Evolutionary conservation across 108 stramenopile species (phyloP), one percentile per base, ranked within the genome.

Genomic region (Skeletonema grethae): DNA sequence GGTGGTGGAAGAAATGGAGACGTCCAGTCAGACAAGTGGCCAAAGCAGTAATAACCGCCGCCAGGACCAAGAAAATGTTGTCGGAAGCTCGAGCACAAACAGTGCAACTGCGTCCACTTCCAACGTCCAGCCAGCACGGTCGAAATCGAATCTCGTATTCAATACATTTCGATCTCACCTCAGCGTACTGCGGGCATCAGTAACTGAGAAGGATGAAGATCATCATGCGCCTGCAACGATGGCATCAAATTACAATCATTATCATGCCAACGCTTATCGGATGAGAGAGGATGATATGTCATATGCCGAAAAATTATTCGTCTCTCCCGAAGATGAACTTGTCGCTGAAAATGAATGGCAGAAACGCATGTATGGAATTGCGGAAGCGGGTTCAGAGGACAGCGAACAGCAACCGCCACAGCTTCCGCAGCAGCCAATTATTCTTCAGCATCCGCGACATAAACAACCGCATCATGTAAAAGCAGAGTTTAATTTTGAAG

Each of bases 311-410:
- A 53, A 53, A 9, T 7, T 53, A 53, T 53, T 53, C 22, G 8
- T 53, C 50, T 53, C 50, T 20, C 50, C 50, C 22, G 50, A 53
- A 53, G 50, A 53, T 53, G 50, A 53, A 53, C 50, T 53, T 53
- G 50, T 53, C 22, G 22, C 8, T 8, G 50, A 53, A 22, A 24
- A 20, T 22, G 50, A 53, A 53, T 53, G 50, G 50, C 22, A 53
- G 6, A 20, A 7, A 2, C 50, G 50, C 8, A 53, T 53, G 50
- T 53, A 53, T n/a, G 50, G 50, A 5, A 53, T 53, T 24, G 50
- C 4, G 22, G 50, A 20, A 8, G 22, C n/a, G 18, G 22, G 22
- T 2, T n/a, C 22, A 9, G 50, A 53, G 9, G 50, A 53, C 3
- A 22, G 22, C 22, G 7, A 53, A 1, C 7, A 53, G 0, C 16